Evolutionary conservation across 306 rosid genomes (phyloP).

Genomic region (Gastrolobium villosum): DNA sequence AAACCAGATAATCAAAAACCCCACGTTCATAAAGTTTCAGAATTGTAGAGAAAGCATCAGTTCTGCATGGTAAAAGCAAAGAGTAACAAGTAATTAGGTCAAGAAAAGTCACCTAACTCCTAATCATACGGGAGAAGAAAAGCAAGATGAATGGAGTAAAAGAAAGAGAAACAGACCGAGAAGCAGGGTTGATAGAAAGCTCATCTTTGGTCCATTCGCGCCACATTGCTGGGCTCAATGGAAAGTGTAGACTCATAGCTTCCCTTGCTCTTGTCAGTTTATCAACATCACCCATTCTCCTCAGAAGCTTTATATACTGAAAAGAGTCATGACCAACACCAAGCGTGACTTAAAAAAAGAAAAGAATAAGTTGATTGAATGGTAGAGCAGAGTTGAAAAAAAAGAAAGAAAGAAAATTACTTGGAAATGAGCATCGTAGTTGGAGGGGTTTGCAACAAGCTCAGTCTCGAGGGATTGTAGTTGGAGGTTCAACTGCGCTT

Average conservation of each 20-base stretch:
- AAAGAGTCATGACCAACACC: conserved; percentile 11
- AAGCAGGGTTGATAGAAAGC: conserved; percentile 62
- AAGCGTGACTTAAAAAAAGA: not conserved
- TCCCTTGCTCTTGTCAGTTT: conserved; percentile 83
- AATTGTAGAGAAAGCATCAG: conserved; percentile 60
- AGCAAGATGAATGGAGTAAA: not conserved
- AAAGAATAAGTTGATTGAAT: not conserved
- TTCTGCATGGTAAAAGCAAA: conserved; percentile 52
- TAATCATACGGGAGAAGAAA: not conserved
- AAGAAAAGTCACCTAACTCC: not conserved
- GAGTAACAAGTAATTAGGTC: conserved; percentile 1
- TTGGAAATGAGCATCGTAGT: conserved; percentile 79
- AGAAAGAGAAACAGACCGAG: conserved; percentile 50
- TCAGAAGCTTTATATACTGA: conserved; percentile 74
- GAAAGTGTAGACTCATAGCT: conserved; percentile 75
- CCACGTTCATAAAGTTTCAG: conserved; percentile 78
- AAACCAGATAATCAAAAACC: conserved; percentile 81
- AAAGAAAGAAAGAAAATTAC: conserved; percentile 42
- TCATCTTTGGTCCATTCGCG: conserved; percentile 92
- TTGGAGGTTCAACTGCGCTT: conserved; percentile 68
- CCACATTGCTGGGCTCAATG: conserved; percentile 86
- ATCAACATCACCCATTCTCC: conserved; percentile 80
- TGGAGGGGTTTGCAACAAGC: conserved; percentile 73
- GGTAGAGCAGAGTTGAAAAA: not conserved
- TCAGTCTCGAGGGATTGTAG: conserved; percentile 69